These are phyloP conservation scores for Gautieria morchelliformis DNA, from an alignment of 768 basidiomycete genomes.

Conservation along the genomic window DNA sequence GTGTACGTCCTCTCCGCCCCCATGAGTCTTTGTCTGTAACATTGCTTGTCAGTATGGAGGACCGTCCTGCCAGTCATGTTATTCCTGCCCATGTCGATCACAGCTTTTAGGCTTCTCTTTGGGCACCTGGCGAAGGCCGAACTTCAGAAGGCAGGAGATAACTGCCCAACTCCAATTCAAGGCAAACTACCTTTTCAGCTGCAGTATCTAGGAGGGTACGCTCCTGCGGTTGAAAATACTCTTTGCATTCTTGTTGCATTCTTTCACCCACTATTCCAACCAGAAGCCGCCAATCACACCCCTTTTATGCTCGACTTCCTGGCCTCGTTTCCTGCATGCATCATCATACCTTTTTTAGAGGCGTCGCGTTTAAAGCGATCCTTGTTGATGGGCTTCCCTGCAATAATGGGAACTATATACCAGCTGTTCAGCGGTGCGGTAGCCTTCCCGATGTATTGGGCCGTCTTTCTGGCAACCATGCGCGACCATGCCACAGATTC, in stretches of 20 bases:
- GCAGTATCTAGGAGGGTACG: neutral
- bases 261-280: neutral
- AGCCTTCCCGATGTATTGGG: conserved; percentile 4
- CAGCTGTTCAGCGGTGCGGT: neutral
- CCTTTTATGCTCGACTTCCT: neutral
- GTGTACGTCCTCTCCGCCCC: no score
- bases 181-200: neutral
- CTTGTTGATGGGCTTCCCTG: neutral
- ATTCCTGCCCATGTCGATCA: neutral
- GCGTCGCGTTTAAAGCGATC: neutral
- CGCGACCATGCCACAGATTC: neutral
- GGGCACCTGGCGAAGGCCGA: neutral
- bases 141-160: neutral
- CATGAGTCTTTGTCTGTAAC: neutral
- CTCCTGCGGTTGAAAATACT: neutral
- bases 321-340: neutral
- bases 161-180: neutral
- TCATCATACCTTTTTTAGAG: neutral
- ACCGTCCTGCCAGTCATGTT: neutral
- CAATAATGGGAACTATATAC: neutral
- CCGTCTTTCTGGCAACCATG: neutral
- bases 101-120: neutral
- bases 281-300: neutral
- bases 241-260: conserved; percentile 4
- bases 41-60: neutral